These are phyloP conservation scores for Chaetomium sp. DNA, from an alignment of 2,329 filamentous ascomycete species.

Conservation along the genomic window DNA sequence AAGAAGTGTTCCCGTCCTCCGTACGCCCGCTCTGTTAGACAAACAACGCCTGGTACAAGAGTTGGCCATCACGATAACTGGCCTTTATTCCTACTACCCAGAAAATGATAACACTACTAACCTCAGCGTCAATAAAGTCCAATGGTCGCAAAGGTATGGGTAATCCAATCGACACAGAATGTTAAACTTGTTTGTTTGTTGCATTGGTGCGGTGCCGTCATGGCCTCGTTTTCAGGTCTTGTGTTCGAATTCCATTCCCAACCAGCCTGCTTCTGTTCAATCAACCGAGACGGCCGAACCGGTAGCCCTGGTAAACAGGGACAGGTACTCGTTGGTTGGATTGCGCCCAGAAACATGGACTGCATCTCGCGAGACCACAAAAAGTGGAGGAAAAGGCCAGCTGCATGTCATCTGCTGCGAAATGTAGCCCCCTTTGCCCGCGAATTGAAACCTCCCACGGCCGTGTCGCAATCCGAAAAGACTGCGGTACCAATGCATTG, in stretches of 20 bases:
- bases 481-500: not conserved
- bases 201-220: constrained; percentile 2
- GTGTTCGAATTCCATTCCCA: not conserved
- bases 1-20: too few species aligned
- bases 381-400: constrained; percentile 14
- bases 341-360: constrained; percentile 14
- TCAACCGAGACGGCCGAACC: constrained; percentile 20
- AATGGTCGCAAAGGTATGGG: not conserved
- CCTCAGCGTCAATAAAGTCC: not conserved
- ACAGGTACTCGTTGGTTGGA: constrained; percentile 11
- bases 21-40: too few species aligned
- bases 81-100: too few species aligned
- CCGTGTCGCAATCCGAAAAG: constrained; percentile 1
- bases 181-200: constrained; percentile 8
- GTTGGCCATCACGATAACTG: too few species aligned
- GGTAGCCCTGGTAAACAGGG: constrained; percentile 13
- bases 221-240: constrained; percentile 11
- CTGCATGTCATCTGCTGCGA: constrained; percentile 21
- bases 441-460: constrained; percentile 8
- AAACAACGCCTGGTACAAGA: too few species aligned
- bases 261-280: constrained; percentile 1
- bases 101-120: too few species aligned
- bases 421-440: constrained; percentile 2
- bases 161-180: not conserved
- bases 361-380: constrained; percentile 11